A percentile compares a stretch with the other conserved stretches of the same genome.
Evolutionary conservation across 768 basidiomycete species (phyloP).

Genomic region (Trametes villosa): DNA sequence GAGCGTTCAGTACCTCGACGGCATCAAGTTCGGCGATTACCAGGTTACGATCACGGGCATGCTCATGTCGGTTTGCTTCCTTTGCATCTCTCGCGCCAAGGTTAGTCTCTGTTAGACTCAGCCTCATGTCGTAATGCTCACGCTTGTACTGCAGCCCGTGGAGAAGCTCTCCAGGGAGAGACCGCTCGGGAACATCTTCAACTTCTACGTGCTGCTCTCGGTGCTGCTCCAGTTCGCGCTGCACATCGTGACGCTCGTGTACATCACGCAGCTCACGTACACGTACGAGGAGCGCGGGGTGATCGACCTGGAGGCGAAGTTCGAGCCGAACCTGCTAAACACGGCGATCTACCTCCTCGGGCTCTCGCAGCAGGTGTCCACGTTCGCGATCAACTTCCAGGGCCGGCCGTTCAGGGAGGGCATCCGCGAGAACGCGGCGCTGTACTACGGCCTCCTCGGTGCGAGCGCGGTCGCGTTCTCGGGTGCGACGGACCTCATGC

Average conservation of each 20-base stretch:
- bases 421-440: conserved; percentile 92
- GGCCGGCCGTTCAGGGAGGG: conserved; percentile 98
- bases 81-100: conserved; percentile 97
- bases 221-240: conserved; percentile 92
- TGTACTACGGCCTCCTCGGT: conserved; percentile 91
- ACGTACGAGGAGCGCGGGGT: conserved; percentile 74
- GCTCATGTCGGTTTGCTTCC: conserved; percentile 98
- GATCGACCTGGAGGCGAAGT: conserved; percentile 95
- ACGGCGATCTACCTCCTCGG: conserved; percentile 96
- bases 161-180: conserved; percentile 94
- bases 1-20: conserved; percentile 96
- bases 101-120: conserved; percentile 47
- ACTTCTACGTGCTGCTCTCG: conserved; percentile 91
- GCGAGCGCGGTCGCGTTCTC: conserved; percentile 91
- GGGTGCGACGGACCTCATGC: conserved; percentile 92
- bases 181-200: conserved; percentile 95
- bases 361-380: conserved; percentile 96
- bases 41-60: conserved; percentile 96
- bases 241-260: conserved; percentile 88
- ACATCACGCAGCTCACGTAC: conserved; percentile 89
- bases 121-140: not conserved
- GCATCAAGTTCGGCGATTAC: conserved; percentile 99
- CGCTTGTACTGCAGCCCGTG: conserved; percentile 66
- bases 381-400: conserved; percentile 97
- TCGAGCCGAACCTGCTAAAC: conserved; percentile 92